These are phyloP conservation scores for Solanum lycopersicoides DNA, from an alignment of 257 asterid genomes.

Conservation along the genomic window DNA sequence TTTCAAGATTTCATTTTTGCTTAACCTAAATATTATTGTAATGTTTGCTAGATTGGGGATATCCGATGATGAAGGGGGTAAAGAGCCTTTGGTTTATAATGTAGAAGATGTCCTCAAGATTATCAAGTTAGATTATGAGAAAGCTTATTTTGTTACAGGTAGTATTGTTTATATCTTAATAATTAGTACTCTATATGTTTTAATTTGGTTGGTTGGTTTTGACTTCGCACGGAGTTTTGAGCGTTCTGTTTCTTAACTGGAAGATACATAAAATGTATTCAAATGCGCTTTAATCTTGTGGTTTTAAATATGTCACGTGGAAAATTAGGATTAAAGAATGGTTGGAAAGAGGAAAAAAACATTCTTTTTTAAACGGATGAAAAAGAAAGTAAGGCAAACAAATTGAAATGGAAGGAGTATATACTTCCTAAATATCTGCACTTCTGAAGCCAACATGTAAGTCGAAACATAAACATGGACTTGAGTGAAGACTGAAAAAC, in stretches of 20 bases:
- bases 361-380: neutral
- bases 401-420: neutral
- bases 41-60: conserved; percentile 25
- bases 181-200: neutral
- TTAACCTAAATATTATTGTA: neutral
- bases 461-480: neutral
- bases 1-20: neutral
- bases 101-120: conserved; percentile 45
- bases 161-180: neutral
- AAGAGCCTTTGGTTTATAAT: conserved; percentile 26
- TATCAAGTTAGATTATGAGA: conserved; percentile 60
- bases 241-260: neutral
- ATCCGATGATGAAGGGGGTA: conserved; percentile 10
- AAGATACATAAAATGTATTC: neutral
- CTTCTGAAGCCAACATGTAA: neutral
- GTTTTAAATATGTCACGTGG: neutral
- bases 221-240: neutral
- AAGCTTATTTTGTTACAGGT: conserved; percentile 86
- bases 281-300: neutral
- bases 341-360: neutral
- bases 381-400: neutral
- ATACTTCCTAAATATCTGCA: neutral
- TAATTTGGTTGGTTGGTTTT: neutral
- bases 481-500: neutral
- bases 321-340: neutral